These are phyloP conservation scores for Penicillium chermesinum DNA, from an alignment of 495 filamentous ascomycete genomes.

Conservation along the genomic window DNA sequence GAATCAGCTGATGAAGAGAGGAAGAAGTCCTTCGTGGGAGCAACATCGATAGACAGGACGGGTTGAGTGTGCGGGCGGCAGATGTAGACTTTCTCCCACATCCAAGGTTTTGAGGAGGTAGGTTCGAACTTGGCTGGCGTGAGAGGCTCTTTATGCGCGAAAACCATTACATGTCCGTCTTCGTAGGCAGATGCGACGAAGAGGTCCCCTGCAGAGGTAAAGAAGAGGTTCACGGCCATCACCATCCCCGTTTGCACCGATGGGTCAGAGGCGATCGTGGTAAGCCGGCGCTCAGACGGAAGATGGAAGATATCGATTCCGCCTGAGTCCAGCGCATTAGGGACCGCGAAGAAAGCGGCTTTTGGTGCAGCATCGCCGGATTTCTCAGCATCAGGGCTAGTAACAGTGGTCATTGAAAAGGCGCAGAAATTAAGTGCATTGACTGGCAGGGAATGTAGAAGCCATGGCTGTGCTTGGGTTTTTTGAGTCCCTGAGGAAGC, in stretches of 20 bases:
- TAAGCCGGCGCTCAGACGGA: constrained; percentile 62
- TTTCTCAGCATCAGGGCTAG: constrained; percentile 4
- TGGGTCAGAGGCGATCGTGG: constrained; percentile 57
- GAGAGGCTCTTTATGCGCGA: constrained; percentile 29
- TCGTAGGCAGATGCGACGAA: constrained; percentile 77
- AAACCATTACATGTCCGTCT: constrained; percentile 68
- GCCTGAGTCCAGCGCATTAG: constrained; percentile 70
- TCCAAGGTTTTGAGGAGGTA: constrained; percentile 21
- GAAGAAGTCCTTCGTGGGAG: constrained; percentile 55
- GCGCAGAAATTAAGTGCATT: constrained; percentile 96
- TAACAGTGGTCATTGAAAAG: constrained; percentile 59
- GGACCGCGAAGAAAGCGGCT: constrained; percentile 64
- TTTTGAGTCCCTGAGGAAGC: constrained; percentile 9
- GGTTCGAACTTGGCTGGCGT: constrained; percentile 8
- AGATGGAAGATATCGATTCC: constrained; percentile 84
- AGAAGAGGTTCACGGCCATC: constrained; percentile 70
- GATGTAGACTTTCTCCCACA: constrained; percentile 63
- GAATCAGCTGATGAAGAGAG: constrained; percentile 83
- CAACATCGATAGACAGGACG: constrained; percentile 69
- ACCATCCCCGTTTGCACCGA: constrained; percentile 75
- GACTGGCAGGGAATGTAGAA: constrained; percentile 75
- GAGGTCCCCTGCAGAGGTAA: constrained; percentile 25
- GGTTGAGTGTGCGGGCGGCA: constrained; percentile 73
- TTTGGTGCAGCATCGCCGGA: constrained; percentile 1
- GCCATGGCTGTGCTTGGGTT: constrained; percentile 62